Evolutionary conservation across 148 eudicot species (phyloP).

Genomic region (Rhododendron mucronatum): DNA sequence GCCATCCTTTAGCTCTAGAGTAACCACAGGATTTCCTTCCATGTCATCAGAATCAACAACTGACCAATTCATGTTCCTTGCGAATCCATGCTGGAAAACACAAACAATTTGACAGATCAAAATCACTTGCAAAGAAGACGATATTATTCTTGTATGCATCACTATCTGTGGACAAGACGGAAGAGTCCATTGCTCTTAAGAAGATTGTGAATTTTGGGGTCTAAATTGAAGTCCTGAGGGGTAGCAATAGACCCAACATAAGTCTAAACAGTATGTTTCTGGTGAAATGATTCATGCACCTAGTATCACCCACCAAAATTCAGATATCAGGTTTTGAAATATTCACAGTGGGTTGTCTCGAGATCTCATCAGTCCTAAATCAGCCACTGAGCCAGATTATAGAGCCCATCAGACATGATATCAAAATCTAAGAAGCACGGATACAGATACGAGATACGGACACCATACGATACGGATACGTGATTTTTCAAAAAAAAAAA

Average conservation of each 20-base stretch:
- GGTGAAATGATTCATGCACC: neutral
- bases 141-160: neutral
- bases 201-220: neutral
- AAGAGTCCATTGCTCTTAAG: neutral
- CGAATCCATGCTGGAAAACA: constrained; percentile 88
- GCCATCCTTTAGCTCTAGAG: constrained; percentile 74
- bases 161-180: neutral
- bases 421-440: neutral
- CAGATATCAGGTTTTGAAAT: neutral
- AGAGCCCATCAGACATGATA: neutral
- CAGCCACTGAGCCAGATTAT: neutral
- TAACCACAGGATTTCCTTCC: constrained; percentile 65
- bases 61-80: constrained; percentile 86
- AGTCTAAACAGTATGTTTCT: neutral
- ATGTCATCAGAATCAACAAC: constrained; percentile 57
- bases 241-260: neutral
- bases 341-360: neutral
- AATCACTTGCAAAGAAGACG: neutral
- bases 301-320: neutral
- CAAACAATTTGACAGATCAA: constrained; percentile 13
- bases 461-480: too few relatives aligned
- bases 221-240: neutral
- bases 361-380: neutral
- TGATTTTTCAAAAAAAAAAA: too few relatives aligned
- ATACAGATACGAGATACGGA: too few relatives aligned